Conservation (phyloP, 495 filamentous ascomycete genomes). For the Articulospora tetracladia region DNA sequence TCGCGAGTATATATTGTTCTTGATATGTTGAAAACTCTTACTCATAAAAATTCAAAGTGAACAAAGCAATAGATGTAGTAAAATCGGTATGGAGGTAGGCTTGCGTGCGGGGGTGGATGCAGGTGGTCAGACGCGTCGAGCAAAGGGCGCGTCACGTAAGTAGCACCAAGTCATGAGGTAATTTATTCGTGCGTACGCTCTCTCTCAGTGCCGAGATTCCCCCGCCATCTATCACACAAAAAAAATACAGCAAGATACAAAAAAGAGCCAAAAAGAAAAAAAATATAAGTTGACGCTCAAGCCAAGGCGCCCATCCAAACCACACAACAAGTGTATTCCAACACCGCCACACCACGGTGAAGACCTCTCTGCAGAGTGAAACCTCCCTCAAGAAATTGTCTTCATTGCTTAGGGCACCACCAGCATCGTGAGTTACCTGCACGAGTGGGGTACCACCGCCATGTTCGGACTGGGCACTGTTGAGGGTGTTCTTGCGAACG, state of each 20-base stretch:
- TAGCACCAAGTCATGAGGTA: conserved; percentile 23
- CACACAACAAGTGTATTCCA: conserved; percentile 29
- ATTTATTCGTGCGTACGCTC: not conserved
- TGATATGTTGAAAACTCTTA: no score
- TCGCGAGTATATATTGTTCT: no score
- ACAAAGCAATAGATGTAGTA: no score
- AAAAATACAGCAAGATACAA: conserved; percentile 1
- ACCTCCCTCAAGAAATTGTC: conserved; percentile 29
- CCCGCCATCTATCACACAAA: not conserved
- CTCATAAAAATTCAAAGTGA: no score
- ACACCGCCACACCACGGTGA: conserved; percentile 30
- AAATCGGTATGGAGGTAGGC: no score
- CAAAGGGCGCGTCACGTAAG: conserved; percentile 18
- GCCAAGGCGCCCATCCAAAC: conserved; percentile 22
- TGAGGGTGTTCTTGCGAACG: conserved; percentile 15
- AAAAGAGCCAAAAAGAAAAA: conserved; percentile 11
- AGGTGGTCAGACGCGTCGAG: conserved; percentile 17
- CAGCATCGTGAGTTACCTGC: conserved; percentile 31
- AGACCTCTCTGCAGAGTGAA: conserved; percentile 32
- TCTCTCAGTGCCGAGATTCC: not conserved
- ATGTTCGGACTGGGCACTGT: conserved; percentile 31
- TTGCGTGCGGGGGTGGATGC: no score
- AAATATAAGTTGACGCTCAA: conserved; percentile 25
- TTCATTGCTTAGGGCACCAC: conserved; percentile 29
- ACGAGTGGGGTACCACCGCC: conserved; percentile 28